Percentiles rank a stretch among this genome's conserved stretches.
Conservation (phyloP, 2,329 filamentous ascomycete species). For the Hypoxylon sp. region DNA sequence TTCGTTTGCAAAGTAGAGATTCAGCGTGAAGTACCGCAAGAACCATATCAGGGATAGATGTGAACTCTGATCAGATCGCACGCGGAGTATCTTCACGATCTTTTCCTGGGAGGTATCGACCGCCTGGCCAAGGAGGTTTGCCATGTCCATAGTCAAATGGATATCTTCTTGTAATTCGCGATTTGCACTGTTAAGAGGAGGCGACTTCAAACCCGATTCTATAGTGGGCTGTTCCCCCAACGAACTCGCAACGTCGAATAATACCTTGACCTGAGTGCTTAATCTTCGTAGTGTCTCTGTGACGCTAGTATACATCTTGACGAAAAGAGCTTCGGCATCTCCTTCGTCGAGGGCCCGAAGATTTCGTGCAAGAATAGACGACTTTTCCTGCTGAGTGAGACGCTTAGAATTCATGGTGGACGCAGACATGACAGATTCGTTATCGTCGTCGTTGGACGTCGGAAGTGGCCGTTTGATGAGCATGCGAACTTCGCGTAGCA, state of each 20-base stretch:
- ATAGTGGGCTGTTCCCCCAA: conserved; percentile 56
- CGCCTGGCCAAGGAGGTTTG: conserved; percentile 78
- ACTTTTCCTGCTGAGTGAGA: conserved; percentile 85
- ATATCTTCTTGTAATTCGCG: conserved; percentile 73
- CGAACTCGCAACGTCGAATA: conserved; percentile 91
- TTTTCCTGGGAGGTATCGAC: conserved; percentile 83
- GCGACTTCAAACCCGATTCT: conserved; percentile 54
- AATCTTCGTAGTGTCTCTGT: conserved; percentile 86
- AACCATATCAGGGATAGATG: conserved; percentile 74
- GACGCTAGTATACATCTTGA: conserved; percentile 84
- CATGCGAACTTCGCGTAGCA: conserved; percentile 84
- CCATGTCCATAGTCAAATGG: conserved; percentile 78
- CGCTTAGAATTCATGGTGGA: conserved; percentile 77
- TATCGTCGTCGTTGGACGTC: conserved; percentile 93
- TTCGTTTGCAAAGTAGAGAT: conserved; percentile 83
- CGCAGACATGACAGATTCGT: conserved; percentile 84
- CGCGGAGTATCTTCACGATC: conserved; percentile 77
- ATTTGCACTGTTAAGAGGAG: conserved; percentile 59
- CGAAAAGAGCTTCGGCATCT: conserved; percentile 84
- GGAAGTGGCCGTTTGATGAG: conserved; percentile 86
- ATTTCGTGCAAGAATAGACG: conserved; percentile 85
- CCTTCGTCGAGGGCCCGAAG: conserved; percentile 81
- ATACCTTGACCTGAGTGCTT: conserved; percentile 89
- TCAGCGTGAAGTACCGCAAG: conserved; percentile 82
- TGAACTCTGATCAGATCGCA: conserved; percentile 76